Percentiles rank a stretch among this genome's conserved stretches.
Evolutionary conservation across 805 yeast genomes (phyloP).

Genomic region (Henningerozyma blattae): DNA sequence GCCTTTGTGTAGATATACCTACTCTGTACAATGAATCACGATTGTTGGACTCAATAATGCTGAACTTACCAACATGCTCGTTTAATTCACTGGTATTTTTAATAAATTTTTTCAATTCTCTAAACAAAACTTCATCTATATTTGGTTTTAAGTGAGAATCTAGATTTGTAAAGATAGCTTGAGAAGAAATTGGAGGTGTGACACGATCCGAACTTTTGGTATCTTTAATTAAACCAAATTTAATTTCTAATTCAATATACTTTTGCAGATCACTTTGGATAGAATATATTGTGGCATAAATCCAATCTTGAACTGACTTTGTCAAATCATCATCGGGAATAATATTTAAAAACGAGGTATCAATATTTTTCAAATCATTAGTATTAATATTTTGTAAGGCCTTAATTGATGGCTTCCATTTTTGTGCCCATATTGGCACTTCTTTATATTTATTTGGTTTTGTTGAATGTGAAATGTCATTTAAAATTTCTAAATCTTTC

Average conservation of each 20-base stretch:
- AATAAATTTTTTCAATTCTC: conserved; percentile 42
- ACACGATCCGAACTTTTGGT: conserved; percentile 51
- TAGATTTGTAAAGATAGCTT: conserved; percentile 46
- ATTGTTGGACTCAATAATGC: conserved; percentile 46
- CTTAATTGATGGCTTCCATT: conserved; percentile 41
- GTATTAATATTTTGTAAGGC: conserved; percentile 22
- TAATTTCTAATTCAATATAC: conserved; percentile 60
- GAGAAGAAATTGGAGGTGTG: conserved; percentile 55
- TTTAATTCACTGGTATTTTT: conserved; percentile 40
- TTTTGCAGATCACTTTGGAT: conserved; percentile 41
- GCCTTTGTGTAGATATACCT: conserved; percentile 51
- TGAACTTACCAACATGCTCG: conserved; percentile 43
- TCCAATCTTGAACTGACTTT: conserved; percentile 77
- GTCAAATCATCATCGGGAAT: conserved; percentile 73
- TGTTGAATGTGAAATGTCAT: conserved; percentile 18
- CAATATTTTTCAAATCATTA: conserved; percentile 22
- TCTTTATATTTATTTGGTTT: conserved; percentile 52
- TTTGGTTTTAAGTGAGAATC: conserved; percentile 54
- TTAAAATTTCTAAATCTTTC: conserved; percentile 20
- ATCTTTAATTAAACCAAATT: conserved; percentile 60
- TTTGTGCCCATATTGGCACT: conserved; percentile 80
- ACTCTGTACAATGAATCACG: conserved; percentile 54
- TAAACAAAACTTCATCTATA: conserved; percentile 49
- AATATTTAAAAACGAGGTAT: conserved; percentile 43
- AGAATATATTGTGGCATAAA: conserved; percentile 67